Conservation (phyloP, 2,329 filamentous ascomycete species). For the Phaeosphaeriaceae sp. region DNA sequence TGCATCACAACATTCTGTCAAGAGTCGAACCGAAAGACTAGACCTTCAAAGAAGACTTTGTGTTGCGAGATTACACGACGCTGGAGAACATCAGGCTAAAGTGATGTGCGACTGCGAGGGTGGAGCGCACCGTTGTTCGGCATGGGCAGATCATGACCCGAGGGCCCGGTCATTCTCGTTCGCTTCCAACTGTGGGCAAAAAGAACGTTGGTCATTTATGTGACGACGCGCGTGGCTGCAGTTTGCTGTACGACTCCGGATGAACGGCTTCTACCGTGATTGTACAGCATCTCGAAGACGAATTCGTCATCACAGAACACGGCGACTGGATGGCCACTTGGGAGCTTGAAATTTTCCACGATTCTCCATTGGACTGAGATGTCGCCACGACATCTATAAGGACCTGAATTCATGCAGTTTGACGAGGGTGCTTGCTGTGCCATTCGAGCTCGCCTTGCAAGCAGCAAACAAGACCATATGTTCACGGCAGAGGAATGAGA, state of each 20-base stretch:
- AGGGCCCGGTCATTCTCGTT: conserved; percentile 29
- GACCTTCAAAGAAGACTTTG: not conserved
- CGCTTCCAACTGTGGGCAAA: conserved; percentile 19
- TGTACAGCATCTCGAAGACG: not conserved
- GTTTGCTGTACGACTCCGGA: conserved; percentile 30
- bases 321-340: not conserved
- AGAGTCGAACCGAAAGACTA: not conserved
- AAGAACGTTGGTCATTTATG: conserved; percentile 16
- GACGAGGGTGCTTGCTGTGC: too few relatives aligned
- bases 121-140: conserved; percentile 8
- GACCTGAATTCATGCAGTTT: too few relatives aligned
- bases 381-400: too few relatives aligned
- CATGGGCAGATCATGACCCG: conserved; percentile 17
- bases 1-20: not conserved
- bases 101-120: not conserved
- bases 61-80: not conserved
- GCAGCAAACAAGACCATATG: not conserved
- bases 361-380: too few relatives aligned
- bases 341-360: too few relatives aligned
- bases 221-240: conserved; percentile 10
- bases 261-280: conserved; percentile 4
- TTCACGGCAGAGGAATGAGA: not conserved
- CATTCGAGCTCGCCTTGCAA: too few relatives aligned
- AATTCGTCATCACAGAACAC: not conserved
- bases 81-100: not conserved